Percentiles rank a stretch among this genome's conserved stretches.
phyloP scores from a whole-genome alignment of 2,329 filamentous ascomycete genomes.

The Aspergillus costaricaensis region DNA sequence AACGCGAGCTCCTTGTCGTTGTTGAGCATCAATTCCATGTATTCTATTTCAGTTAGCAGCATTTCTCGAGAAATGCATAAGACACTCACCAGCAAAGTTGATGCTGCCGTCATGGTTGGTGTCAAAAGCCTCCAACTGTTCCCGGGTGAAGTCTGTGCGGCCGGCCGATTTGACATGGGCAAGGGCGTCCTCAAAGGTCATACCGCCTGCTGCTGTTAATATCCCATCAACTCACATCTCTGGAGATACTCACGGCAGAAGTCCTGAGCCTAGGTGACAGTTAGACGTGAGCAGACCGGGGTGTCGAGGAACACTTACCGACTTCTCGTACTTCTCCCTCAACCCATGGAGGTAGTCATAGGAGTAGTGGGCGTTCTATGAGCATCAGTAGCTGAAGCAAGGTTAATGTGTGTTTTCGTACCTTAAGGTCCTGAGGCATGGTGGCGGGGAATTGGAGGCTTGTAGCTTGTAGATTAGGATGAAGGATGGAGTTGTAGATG shows the following conservation, averaged over 20 bases:
- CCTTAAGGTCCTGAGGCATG: constrained; percentile 7
- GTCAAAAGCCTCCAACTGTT: background rate
- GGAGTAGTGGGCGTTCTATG: constrained; percentile 1
- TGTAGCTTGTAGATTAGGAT: background rate
- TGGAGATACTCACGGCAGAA: background rate
- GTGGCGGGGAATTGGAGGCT: background rate
- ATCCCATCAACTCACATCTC: too few species aligned
- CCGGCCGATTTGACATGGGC: background rate
- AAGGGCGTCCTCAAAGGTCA: background rate
- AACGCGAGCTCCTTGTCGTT: background rate
- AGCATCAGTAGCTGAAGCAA: background rate
- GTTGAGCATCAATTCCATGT: background rate
- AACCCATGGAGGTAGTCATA: background rate
- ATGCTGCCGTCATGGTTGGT: constrained; percentile 8
- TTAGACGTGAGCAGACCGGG: background rate
- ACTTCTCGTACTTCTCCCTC: background rate
- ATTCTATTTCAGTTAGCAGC: background rate
- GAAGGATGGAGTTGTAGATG: background rate
- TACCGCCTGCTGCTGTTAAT: background rate
- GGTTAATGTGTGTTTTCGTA: background rate
- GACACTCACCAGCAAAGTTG: constrained; percentile 2
- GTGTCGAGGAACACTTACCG: background rate
- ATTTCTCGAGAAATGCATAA: background rate
- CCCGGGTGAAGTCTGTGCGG: background rate
- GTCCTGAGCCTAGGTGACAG: background rate